A percentile compares a stretch with the other conserved stretches of the same genome.
These are phyloP conservation scores for Thielaviopsis musarum DNA, from an alignment of 2,329 filamentous ascomycete species.

Conservation along the genomic window DNA sequence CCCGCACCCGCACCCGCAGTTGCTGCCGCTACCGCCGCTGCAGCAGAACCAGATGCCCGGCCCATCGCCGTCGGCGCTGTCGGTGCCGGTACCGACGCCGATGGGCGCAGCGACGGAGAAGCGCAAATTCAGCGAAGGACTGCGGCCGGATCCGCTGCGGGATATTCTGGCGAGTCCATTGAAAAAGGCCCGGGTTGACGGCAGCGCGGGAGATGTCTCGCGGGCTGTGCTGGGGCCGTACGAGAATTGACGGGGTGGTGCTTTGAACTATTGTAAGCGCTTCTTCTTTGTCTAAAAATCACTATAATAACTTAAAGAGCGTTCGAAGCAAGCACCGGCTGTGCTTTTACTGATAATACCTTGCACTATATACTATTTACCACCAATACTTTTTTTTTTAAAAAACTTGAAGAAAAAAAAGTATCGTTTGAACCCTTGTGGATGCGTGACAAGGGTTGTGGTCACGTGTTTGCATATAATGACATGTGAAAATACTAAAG, in stretches of 20 bases:
- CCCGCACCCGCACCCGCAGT: neutral
- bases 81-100: conserved; percentile 1
- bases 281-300: neutral
- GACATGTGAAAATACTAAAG: too few species aligned
- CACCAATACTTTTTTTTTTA: too few species aligned
- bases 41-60: neutral
- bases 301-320: neutral
- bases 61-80: neutral
- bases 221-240: neutral
- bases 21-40: neutral
- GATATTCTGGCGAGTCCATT: conserved; percentile 8
- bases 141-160: conserved; percentile 19
- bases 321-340: neutral
- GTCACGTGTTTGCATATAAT: too few species aligned
- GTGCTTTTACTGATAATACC: neutral
- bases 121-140: conserved; percentile 11
- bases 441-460: too few species aligned
- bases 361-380: neutral
- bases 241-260: neutral
- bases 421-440: too few species aligned
- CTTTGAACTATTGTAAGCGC: too few species aligned
- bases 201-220: neutral
- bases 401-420: too few species aligned
- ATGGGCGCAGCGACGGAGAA: conserved; percentile 9
- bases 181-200: conserved; percentile 1